These are phyloP conservation scores for Somion occarium DNA, from an alignment of 1,284 basidiomycete species.

Conservation along the genomic window DNA sequence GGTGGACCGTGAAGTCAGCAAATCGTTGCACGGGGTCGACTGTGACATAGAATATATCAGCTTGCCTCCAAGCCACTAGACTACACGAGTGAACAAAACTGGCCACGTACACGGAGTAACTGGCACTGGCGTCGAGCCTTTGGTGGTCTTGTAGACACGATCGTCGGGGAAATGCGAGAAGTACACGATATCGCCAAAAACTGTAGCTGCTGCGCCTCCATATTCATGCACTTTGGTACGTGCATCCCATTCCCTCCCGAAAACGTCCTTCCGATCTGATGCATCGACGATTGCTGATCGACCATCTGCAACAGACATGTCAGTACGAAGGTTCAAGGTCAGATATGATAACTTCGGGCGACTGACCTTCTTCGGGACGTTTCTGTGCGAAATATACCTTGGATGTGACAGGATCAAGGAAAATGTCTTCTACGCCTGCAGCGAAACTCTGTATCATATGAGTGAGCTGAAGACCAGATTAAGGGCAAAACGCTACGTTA, in stretches of 20 bases:
- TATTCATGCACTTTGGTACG: slow-evolving; percentile 55
- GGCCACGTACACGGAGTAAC: slow-evolving; percentile 56
- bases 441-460: slow-evolving; percentile 29
- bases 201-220: slow-evolving; percentile 47
- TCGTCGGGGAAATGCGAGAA: slow-evolving; percentile 54
- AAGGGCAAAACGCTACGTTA: slow-evolving; percentile 24
- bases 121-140: slow-evolving; percentile 37
- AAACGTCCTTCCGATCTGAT: slow-evolving; percentile 40
- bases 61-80: no score
- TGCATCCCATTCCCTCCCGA: slow-evolving; percentile 50
- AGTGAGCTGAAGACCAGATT: slow-evolving; percentile 6
- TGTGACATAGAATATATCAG: no score
- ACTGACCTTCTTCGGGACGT: slow-evolving; percentile 48
- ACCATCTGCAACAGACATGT: slow-evolving; percentile 32
- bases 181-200: slow-evolving; percentile 42
- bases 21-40: slow-evolving; percentile 51
- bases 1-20: slow-evolving; percentile 48
- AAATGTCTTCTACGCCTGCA: slow-evolving; percentile 40
- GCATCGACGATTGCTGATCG: slow-evolving; percentile 54
- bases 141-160: slow-evolving; percentile 40
- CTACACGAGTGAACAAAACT: no score
- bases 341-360: neutral
- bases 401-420: slow-evolving; percentile 49
- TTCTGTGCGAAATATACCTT: slow-evolving; percentile 58
- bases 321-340: neutral